These are phyloP conservation scores for Hansfordia pulvinata DNA, from an alignment of 2,329 filamentous ascomycete species.

Conservation along the genomic window DNA sequence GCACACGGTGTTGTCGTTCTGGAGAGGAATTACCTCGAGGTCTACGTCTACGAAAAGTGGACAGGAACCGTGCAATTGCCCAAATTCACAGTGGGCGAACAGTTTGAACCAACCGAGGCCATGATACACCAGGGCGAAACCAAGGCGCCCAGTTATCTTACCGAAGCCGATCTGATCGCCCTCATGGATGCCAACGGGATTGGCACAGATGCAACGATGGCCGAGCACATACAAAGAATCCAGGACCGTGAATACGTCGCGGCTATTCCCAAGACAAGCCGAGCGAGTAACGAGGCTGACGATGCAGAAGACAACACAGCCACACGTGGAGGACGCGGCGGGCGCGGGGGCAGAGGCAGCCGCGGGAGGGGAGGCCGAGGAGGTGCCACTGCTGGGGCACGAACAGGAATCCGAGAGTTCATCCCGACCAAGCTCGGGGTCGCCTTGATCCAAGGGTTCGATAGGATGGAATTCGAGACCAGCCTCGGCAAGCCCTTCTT, in stretches of 20 bases:
- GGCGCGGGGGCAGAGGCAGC: slow-evolving; percentile 35
- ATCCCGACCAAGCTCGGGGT: slow-evolving; percentile 86
- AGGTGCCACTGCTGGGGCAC: slow-evolving; percentile 22
- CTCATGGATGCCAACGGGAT: slow-evolving; percentile 99
- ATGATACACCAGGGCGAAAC: slow-evolving; percentile 89
- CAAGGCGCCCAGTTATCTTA: slow-evolving; percentile 69
- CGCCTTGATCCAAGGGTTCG: slow-evolving; percentile 86
- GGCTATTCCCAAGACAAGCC: slow-evolving; percentile 34
- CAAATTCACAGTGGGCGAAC: slow-evolving; percentile 63
- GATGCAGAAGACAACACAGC: slow-evolving; percentile 24
- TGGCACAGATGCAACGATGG: slow-evolving; percentile 97
- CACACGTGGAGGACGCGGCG: slow-evolving; percentile 26
- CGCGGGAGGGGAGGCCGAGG: slow-evolving; percentile 28
- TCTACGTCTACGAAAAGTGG: slow-evolving; percentile 96
- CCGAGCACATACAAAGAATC: slow-evolving; percentile 94
- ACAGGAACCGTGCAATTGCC: slow-evolving; percentile 76
- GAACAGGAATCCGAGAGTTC: slow-evolving; percentile 61
- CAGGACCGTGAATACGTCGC: slow-evolving; percentile 80
- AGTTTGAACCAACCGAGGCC: slow-evolving; percentile 78
- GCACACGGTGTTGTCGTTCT: slow-evolving; percentile 75
- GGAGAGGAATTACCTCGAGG: slow-evolving; percentile 84
- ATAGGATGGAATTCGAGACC: slow-evolving; percentile 83
- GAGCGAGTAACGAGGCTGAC: slow-evolving; percentile 21
- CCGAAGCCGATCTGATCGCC: slow-evolving; percentile 87
- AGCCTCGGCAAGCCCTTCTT: slow-evolving; percentile 93